Percentiles rank a stretch among this genome's conserved stretches.
These are phyloP conservation scores for Coniochaeta sp. DNA, from an alignment of 2,329 filamentous ascomycete genomes.

Conservation along the genomic window DNA sequence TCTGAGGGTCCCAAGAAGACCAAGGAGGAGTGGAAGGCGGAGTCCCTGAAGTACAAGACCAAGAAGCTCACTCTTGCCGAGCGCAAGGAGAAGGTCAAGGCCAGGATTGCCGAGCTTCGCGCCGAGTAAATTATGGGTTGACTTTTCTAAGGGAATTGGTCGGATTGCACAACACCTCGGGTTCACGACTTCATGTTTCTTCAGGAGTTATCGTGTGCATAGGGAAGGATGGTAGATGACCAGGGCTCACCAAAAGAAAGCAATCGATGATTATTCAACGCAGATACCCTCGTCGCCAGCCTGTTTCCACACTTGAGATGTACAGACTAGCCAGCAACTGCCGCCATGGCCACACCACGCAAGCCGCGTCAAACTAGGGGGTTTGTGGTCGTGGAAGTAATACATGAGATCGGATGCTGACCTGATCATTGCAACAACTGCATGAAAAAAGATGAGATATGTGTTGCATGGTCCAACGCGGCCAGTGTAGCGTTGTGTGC, in stretches of 20 bases:
- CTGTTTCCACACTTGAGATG: no score
- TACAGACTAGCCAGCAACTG: no score
- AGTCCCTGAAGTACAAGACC: conserved; percentile 83
- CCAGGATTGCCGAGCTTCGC: conserved; percentile 81
- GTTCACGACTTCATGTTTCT: conserved; percentile 16
- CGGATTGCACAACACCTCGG: conserved; percentile 6
- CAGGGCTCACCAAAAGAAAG: conserved; percentile 16
- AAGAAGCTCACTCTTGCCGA: conserved; percentile 75
- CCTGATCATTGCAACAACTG: background rate
- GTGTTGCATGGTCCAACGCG: background rate
- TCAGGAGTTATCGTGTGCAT: conserved; percentile 15
- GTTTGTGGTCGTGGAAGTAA: background rate
- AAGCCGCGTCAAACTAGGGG: background rate
- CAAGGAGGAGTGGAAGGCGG: conserved; percentile 95
- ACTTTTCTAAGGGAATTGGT: conserved; percentile 11
- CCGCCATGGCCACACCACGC: background rate
- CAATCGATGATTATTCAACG: background rate
- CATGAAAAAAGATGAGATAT: background rate
- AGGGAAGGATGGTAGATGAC: conserved; percentile 12
- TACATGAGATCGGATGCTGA: background rate
- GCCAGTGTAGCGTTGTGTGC: background rate
- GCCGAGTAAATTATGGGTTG: conserved; percentile 31
- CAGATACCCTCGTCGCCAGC: no score
- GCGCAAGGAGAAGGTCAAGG: conserved; percentile 77
- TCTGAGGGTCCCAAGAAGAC: conserved; percentile 75